These are phyloP conservation scores for Ceratobasidium sp. DNA, from an alignment of 1,284 basidiomycete genomes.

Conservation along the genomic window DNA sequence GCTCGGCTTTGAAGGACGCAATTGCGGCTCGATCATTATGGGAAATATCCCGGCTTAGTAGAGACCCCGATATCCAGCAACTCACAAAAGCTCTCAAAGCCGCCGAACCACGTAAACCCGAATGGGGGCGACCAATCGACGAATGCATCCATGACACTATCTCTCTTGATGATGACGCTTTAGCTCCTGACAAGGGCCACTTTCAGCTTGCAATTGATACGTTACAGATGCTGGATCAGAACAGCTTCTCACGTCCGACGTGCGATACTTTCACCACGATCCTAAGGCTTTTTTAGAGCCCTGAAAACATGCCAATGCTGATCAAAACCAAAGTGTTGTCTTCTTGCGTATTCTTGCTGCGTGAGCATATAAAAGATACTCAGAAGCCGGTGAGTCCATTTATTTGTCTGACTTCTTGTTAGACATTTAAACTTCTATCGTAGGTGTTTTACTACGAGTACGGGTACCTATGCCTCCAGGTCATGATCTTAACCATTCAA, in stretches of 20 bases:
- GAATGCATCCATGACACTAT: background rate
- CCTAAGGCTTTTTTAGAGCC: background rate
- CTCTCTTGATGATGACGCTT: background rate
- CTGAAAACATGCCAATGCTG: slow-evolving; percentile 10
- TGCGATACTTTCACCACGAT: slow-evolving; percentile 22
- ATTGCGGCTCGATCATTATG: background rate
- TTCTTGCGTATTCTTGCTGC: slow-evolving; percentile 19
- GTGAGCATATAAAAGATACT: slow-evolving; percentile 12
- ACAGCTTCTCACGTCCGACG: background rate
- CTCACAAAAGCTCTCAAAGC: background rate
- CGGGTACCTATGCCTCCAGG: slow-evolving; percentile 21
- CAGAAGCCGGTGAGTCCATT: slow-evolving; percentile 5
- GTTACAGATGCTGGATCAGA: background rate
- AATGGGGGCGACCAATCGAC: slow-evolving; percentile 26
- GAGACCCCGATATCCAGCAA: background rate
- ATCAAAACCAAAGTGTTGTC: background rate
- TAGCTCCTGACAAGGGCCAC: background rate
- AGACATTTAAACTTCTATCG: background rate
- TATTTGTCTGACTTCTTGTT: background rate
- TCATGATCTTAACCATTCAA: slow-evolving; percentile 5
- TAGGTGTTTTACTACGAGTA: slow-evolving; percentile 23
- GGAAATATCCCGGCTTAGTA: background rate
- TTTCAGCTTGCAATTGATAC: background rate
- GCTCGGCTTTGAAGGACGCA: background rate
- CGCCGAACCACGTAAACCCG: slow-evolving; percentile 9